Evolutionary conservation across 305 asterid species (phyloP).

Genomic region (Solanum chacoense): DNA sequence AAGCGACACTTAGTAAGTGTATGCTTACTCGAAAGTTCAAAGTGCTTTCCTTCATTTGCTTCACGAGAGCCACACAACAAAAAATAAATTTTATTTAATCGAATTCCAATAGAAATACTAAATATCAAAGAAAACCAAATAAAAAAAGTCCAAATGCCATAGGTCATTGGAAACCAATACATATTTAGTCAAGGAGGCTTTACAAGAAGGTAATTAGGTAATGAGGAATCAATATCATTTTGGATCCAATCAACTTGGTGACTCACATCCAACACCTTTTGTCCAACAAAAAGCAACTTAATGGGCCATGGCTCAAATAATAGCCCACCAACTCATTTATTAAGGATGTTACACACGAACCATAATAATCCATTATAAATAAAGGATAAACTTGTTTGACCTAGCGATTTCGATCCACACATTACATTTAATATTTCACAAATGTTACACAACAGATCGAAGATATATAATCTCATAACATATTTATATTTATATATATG

Average conservation of each 20-base stretch:
- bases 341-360: conserved; percentile 8
- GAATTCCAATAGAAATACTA: not conserved
- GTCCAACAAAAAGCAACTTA: not conserved
- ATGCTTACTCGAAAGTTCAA: not conserved
- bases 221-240: not conserved
- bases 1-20: not conserved
- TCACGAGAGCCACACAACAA: not conserved
- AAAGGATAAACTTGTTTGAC: not conserved
- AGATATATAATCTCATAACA: not conserved
- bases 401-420: not conserved
- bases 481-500: not conserved
- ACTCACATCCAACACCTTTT: not conserved
- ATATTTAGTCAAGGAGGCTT: not conserved
- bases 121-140: not conserved
- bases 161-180: not conserved
- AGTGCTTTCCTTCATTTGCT: not conserved
- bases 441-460: not conserved
- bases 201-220: not conserved
- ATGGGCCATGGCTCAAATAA: not conserved
- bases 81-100: not conserved
- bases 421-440: not conserved
- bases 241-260: not conserved
- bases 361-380: not conserved
- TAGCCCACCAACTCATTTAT: conserved; percentile 1
- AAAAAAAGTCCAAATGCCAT: not conserved